A percentile compares a stretch with the other conserved stretches of the same genome.
These are phyloP conservation scores for Claviceps fusiformis DNA, from an alignment of 2,329 filamentous ascomycete genomes.

Conservation along the genomic window DNA sequence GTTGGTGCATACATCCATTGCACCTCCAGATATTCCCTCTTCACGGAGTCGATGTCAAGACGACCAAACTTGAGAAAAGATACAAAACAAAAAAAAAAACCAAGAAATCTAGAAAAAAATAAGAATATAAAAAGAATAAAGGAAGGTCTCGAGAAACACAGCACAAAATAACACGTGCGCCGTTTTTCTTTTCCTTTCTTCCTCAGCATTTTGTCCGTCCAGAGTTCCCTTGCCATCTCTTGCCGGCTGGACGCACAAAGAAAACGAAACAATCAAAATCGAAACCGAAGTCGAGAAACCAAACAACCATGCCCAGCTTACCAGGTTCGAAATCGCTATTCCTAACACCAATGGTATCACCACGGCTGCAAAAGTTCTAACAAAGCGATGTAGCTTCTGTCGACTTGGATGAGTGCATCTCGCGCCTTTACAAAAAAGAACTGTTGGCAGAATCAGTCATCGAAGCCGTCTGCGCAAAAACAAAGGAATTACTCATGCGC, in stretches of 20 bases:
- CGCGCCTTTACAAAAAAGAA: slow-evolving; percentile 91
- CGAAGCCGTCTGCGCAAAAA: slow-evolving; percentile 98
- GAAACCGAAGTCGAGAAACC: neutral
- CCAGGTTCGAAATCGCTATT: slow-evolving; percentile 30
- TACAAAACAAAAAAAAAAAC: neutral
- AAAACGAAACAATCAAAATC: too few species aligned
- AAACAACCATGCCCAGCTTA: slow-evolving; percentile 38
- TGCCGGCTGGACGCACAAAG: neutral
- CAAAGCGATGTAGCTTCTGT: slow-evolving; percentile 58
- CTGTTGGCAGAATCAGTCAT: slow-evolving; percentile 94
- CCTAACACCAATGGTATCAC: neutral
- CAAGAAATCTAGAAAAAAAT: slow-evolving; percentile 8
- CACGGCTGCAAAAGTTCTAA: neutral
- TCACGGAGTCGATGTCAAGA: slow-evolving; percentile 21
- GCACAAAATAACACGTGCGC: neutral
- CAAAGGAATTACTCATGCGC: slow-evolving; percentile 97
- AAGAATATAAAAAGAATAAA: neutral
- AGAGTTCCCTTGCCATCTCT: neutral
- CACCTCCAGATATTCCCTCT: slow-evolving; percentile 22
- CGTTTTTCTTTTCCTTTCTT: neutral
- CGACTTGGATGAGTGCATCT: slow-evolving; percentile 97
- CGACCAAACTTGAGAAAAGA: slow-evolving; percentile 6
- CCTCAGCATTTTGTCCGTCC: neutral
- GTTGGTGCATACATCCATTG: slow-evolving; percentile 24
- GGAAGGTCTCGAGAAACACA: neutral